Conservation (phyloP, 2,329 filamentous ascomycete genomes). For the Colletotrichum tofieldiae region DNA sequence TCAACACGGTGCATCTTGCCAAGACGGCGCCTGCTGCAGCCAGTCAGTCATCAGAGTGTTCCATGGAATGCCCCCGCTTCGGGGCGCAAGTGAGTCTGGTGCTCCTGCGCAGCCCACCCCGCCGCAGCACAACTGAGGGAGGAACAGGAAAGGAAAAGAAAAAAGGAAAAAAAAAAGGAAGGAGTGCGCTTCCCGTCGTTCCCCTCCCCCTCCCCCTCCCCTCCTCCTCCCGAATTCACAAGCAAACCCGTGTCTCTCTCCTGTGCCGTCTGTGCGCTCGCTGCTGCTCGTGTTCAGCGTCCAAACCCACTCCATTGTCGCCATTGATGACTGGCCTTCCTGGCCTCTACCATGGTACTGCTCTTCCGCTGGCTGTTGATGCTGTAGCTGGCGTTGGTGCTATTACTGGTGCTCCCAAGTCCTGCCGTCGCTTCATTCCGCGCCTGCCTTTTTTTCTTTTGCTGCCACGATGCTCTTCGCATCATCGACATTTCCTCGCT, state of each 20-base stretch:
- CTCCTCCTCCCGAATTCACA: background rate
- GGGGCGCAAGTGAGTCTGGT: constrained; percentile 17
- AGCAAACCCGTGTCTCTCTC: background rate
- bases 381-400: constrained; percentile 7
- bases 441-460: background rate
- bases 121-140: constrained; percentile 2
- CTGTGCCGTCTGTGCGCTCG: background rate
- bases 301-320: background rate
- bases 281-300: background rate
- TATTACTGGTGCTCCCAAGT: background rate
- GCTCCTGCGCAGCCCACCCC: constrained; percentile 20
- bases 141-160: background rate
- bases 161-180: background rate
- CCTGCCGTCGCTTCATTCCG: background rate
- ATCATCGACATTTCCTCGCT: background rate
- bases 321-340: background rate
- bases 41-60: constrained; percentile 17
- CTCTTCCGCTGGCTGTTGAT: background rate
- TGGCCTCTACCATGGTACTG: no score
- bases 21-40: constrained; percentile 4
- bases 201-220: background rate
- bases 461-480: background rate
- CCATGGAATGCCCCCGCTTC: constrained; percentile 19
- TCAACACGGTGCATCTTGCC: background rate
- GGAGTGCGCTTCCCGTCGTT: background rate